These are phyloP conservation scores for Triangularia setosa DNA, from an alignment of 2,329 filamentous ascomycete species.

Conservation along the genomic window DNA sequence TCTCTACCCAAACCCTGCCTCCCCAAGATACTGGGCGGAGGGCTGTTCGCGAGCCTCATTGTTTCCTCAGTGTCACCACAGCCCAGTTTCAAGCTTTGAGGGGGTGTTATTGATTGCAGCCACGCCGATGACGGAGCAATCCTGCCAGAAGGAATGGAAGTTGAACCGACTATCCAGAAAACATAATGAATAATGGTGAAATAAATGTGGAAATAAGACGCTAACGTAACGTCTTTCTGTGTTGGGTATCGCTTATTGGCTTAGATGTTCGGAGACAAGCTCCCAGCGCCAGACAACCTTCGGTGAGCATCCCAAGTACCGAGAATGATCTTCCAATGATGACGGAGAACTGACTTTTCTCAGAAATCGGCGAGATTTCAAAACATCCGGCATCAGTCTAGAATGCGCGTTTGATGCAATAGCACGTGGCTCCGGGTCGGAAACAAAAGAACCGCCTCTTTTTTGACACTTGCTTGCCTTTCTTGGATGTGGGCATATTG, in stretches of 20 bases:
- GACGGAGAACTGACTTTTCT: not conserved
- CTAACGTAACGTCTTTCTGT: not conserved
- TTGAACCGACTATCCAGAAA: not conserved
- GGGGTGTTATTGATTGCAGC: constrained; percentile 2
- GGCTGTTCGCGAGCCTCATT: constrained; percentile 3
- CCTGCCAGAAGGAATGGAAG: not conserved
- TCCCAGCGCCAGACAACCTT: not conserved
- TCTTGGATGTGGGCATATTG: not conserved
- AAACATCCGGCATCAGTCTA: not conserved
- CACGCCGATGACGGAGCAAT: constrained; percentile 11
- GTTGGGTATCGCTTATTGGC: not conserved
- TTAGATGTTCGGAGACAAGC: not conserved
- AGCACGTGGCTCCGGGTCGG: not conserved
- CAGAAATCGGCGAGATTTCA: not conserved
- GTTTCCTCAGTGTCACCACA: not conserved
- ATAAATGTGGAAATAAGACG: not conserved
- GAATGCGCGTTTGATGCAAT: not conserved
- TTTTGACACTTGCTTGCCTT: constrained; percentile 4
- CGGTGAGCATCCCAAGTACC: not conserved
- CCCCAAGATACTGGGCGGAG: constrained; percentile 3
- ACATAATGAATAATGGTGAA: not conserved
- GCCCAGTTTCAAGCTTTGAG: not conserved
- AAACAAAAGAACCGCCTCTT: not conserved
- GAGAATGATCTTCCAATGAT: not conserved
- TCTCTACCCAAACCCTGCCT: not conserved